A percentile compares a stretch with the other conserved stretches of the same genome.
phyloP scores from a whole-genome alignment of 345 rosid species.

The Sonneratia caseolaris region DNA sequence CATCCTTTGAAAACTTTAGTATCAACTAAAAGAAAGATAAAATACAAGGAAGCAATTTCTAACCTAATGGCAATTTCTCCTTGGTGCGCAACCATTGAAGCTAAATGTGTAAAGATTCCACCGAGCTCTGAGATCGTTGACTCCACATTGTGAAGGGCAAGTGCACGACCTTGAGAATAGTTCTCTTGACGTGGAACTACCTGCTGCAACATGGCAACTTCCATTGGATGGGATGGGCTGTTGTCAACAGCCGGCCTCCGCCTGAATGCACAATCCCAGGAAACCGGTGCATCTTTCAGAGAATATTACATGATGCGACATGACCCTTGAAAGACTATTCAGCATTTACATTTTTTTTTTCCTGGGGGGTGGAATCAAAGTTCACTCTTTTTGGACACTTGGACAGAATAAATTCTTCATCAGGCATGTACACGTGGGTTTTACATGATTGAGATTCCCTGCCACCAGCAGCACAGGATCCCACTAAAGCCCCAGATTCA shows the following conservation, averaged over 20 bases:
- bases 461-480: too few species aligned
- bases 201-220: conserved; percentile 87
- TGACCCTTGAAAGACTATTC: not conserved
- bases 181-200: conserved; percentile 69
- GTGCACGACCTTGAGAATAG: conserved; percentile 55
- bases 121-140: conserved; percentile 85
- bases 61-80: conserved; percentile 90
- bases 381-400: too few species aligned
- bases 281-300: not conserved
- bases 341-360: too few species aligned
- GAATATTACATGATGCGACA: not conserved
- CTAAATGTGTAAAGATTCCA: conserved; percentile 80
- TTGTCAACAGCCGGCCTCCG: conserved; percentile 71
- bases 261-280: conserved; percentile 20
- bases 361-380: too few species aligned
- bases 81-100: conserved; percentile 85
- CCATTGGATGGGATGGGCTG: conserved; percentile 62
- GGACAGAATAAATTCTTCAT: too few species aligned
- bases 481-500: too few species aligned
- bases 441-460: too few species aligned
- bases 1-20: not conserved
- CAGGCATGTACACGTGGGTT: too few species aligned
- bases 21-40: not conserved
- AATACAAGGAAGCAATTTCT: not conserved
- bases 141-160: conserved; percentile 78